Evolutionary conservation across 2,329 filamentous ascomycete species (phyloP).

Genomic region (Aquanectria penicillioides): DNA sequence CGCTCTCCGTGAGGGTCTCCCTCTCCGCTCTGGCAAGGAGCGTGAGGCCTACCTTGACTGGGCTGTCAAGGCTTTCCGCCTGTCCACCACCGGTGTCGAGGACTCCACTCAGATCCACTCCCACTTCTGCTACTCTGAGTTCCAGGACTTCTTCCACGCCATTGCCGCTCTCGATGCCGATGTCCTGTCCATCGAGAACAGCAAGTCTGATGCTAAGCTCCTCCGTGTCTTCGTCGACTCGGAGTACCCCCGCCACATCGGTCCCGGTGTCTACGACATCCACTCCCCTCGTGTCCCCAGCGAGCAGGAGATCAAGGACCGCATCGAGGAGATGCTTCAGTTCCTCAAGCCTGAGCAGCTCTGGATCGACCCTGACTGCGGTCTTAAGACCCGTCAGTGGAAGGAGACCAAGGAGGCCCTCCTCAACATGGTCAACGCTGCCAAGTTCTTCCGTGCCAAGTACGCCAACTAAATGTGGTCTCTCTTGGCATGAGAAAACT

Average conservation of each 20-base stretch:
- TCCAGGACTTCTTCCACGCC: conserved; percentile 99
- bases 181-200: conserved; percentile 99
- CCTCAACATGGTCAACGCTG: conserved; percentile 96
- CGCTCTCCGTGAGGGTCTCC: conserved; percentile 98
- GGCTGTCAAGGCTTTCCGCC: conserved; percentile 98
- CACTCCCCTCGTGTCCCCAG: conserved; percentile 97
- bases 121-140: conserved; percentile 99
- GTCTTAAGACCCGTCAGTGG: conserved; percentile 99
- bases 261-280: conserved; percentile 99
- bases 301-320: conserved; percentile 98
- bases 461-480: conserved; percentile 69
- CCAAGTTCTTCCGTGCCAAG: conserved; percentile 95
- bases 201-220: conserved; percentile 99
- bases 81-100: conserved; percentile 90
- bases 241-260: conserved; percentile 97
- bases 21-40: conserved; percentile 92
- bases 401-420: conserved; percentile 97
- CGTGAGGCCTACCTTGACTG: conserved; percentile 96
- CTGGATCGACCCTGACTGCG: conserved; percentile 99
- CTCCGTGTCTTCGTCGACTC: conserved; percentile 98
- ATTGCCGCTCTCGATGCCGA: conserved; percentile 98
- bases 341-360: conserved; percentile 98
- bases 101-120: conserved; percentile 99
- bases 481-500: conserved; percentile 28
- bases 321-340: conserved; percentile 97